Percentiles rank a stretch among this genome's conserved stretches.
phyloP scores from a whole-genome alignment of 768 basidiomycete genomes.

The Strobilomyces confusus region DNA sequence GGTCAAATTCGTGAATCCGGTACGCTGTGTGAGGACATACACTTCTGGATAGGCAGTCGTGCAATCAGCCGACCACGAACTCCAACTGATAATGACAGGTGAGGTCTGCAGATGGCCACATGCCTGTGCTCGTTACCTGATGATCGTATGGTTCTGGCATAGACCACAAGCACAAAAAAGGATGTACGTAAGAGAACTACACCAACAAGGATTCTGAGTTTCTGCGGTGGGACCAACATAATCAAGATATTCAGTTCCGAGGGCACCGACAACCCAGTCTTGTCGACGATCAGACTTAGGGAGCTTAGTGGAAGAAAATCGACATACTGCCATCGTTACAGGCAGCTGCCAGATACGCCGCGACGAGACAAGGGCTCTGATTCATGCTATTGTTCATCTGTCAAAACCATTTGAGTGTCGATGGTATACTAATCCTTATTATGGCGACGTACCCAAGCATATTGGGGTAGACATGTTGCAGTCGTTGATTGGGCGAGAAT shows the following conservation, averaged over 20 bases:
- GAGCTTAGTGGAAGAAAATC: conserved; percentile 5
- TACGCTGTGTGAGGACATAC: conserved; percentile 9
- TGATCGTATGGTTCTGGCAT: conserved; percentile 17
- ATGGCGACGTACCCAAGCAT: conserved; percentile 25
- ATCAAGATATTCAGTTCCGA: conserved; percentile 32
- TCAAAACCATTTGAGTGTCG: neutral
- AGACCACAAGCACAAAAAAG: conserved; percentile 53
- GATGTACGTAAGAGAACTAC: conserved; percentile 54
- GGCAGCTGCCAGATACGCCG: conserved; percentile 39
- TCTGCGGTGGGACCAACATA: conserved; percentile 32
- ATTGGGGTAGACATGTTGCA: conserved; percentile 19
- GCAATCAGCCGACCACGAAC: conserved; percentile 47
- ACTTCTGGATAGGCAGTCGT: conserved; percentile 31
- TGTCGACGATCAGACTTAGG: neutral
- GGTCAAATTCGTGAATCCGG: neutral
- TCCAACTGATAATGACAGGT: conserved; percentile 40
- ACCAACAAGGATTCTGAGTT: conserved; percentile 39
- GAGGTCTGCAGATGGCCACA: neutral
- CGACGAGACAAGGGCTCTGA: conserved; percentile 44
- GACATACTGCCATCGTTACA: conserved; percentile 42
- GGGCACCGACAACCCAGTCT: conserved; percentile 38
- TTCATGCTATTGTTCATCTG: conserved; percentile 40
- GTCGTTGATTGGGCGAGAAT: conserved; percentile 22
- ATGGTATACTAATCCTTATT: too few relatives aligned
- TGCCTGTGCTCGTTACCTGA: conserved; percentile 26